A percentile compares a stretch with the other conserved stretches of the same genome.
phyloP scores from a whole-genome alignment of 768 basidiomycete species.

The Hirschioporus abietinus region DNA sequence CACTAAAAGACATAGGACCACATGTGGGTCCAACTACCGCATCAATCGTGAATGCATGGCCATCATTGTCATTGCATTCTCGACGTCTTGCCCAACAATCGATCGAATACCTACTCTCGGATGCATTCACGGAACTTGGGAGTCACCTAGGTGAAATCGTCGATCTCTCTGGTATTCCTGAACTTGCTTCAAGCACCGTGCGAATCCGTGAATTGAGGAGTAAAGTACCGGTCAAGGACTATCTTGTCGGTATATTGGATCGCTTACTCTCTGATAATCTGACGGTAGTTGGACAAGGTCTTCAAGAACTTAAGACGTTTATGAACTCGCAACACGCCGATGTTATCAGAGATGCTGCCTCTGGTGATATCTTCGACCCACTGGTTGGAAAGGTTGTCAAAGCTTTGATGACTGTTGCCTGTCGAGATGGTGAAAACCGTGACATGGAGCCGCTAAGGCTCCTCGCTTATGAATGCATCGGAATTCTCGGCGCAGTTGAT shows the following conservation, averaged over 20 bases:
- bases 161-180: constrained; percentile 67
- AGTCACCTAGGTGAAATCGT: constrained; percentile 71
- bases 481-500: constrained; percentile 88
- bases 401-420: constrained; percentile 61
- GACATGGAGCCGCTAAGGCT: constrained; percentile 54
- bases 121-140: constrained; percentile 49
- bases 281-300: constrained; percentile 65
- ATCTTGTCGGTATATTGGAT: constrained; percentile 63
- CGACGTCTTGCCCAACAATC: constrained; percentile 51
- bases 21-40: constrained; percentile 87
- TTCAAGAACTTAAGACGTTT: constrained; percentile 70
- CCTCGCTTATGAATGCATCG: constrained; percentile 85
- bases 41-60: constrained; percentile 76
- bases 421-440: constrained; percentile 68
- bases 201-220: constrained; percentile 42
- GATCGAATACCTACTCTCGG: constrained; percentile 65
- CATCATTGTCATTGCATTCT: constrained; percentile 46
- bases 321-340: constrained; percentile 45
- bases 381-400: constrained; percentile 63
- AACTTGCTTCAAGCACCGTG: constrained; percentile 42
- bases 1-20: constrained; percentile 67
- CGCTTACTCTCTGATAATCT: constrained; percentile 75
- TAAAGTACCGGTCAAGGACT: constrained; percentile 45
- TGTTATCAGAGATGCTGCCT: constrained; percentile 56
- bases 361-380: constrained; percentile 85